Base-by-base conservation (phyloP, 331 rosid species). In the Malus hybrid region DNA sequence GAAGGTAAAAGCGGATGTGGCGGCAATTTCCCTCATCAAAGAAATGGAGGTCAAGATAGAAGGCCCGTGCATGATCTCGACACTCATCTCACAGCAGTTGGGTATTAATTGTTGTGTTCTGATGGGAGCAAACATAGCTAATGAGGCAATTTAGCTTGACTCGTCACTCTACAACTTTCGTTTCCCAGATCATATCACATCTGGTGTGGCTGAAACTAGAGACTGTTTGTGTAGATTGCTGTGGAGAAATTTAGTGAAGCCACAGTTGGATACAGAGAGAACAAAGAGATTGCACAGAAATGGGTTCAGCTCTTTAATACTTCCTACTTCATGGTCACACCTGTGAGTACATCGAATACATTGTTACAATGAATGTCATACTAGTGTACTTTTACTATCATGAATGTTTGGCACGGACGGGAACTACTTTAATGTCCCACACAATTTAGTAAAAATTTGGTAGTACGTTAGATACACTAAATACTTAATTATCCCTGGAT, bases 1-100 rank as follows among this genome's bases (percentile, higher is more conserved):
- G 67, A 91, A 93, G 82, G 78, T 91, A 64, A 85, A 76, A 69
- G 73, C 65, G 70, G 87, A 86, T 70, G 91, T 83, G 70, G 93
- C 91, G 73, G 98, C 89, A 7, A 89, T 91, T 74, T 93, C 98
- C 15, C 93, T 93, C 24, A 84, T 93, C 34, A 93, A 93, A 86
- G 98, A 96, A 71, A 93, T 93, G 98, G 98, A 93, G 81, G 93
- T 93, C 60, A 93, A 93, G 86, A 87, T 73, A 89, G 96, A 93
- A 82, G 98, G 98, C 28, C 96, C 98, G 31, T 81, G 85, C 88
- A 84, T 93, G 98, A 93, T 93, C 75, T 93, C 98, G 59, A 80
- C 86, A 22, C 90, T 91, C 78, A 93, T 91, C 67, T 80, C 96
- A 31, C 80, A 84, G 27, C 82, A 80, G 50, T 12, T 93, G 74